Conservation (phyloP, 495 filamentous ascomycete genomes). For the Penicillium herquei region DNA sequence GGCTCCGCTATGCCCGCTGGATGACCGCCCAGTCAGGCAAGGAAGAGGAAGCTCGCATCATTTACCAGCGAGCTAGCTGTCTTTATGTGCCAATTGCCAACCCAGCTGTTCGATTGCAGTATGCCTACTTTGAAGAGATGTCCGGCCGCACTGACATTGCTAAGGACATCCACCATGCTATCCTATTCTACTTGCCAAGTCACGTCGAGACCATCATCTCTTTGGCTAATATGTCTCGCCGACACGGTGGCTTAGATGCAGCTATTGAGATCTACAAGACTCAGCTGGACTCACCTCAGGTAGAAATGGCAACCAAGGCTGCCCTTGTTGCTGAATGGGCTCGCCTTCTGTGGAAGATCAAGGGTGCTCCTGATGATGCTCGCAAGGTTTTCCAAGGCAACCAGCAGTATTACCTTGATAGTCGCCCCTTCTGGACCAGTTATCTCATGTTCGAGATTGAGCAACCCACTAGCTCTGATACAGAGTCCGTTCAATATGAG, state of each 20-base stretch:
- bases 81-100: constrained; percentile 81
- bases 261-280: constrained; percentile 83
- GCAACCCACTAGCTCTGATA: constrained; percentile 69
- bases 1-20: constrained; percentile 96
- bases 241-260: constrained; percentile 79
- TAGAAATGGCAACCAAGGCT: constrained; percentile 79
- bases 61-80: constrained; percentile 84
- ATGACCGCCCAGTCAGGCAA: constrained; percentile 81
- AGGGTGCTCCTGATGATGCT: constrained; percentile 81
- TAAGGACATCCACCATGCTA: constrained; percentile 76
- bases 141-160: constrained; percentile 72
- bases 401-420: constrained; percentile 81
- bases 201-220: constrained; percentile 86
- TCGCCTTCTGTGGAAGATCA: constrained; percentile 82
- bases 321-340: constrained; percentile 90
- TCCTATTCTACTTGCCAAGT: constrained; percentile 67
- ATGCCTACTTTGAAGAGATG: constrained; percentile 92
- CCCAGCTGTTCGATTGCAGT: constrained; percentile 80
- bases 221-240: constrained; percentile 83
- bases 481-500: constrained; percentile 64
- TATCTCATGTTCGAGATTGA: constrained; percentile 89
- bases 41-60: constrained; percentile 87
- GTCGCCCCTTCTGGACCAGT: constrained; percentile 86
- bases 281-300: constrained; percentile 69
- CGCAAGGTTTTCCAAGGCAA: constrained; percentile 82